Percentiles rank a stretch among this genome's conserved stretches.
Conservation (phyloP, 441 rosid species). For the Metrosideros polymorpha region DNA sequence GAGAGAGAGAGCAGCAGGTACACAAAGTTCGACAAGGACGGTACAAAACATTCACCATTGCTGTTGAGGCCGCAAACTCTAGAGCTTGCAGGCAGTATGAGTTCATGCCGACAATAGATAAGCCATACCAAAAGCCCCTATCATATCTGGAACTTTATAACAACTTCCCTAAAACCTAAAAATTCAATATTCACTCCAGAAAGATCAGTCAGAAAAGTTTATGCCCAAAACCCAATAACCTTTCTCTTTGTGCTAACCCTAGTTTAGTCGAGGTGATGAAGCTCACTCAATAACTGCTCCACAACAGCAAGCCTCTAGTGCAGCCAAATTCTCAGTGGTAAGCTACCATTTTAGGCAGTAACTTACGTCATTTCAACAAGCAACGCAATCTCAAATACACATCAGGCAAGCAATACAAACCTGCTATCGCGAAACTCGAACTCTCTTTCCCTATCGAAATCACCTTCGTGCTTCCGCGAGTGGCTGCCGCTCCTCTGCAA, state of each 20-base stretch:
- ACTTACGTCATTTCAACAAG: background rate
- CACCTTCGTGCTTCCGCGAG: slow-evolving; percentile 37
- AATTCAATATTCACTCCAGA: background rate
- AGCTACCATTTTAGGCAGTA: background rate
- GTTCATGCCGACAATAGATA: background rate
- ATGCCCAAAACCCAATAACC: background rate
- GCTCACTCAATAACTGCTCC: background rate
- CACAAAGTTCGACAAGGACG: background rate
- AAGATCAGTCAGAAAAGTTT: background rate
- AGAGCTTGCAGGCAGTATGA: background rate
- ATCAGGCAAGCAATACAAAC: slow-evolving; percentile 7
- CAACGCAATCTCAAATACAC: background rate
- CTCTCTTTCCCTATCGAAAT: slow-evolving; percentile 10
- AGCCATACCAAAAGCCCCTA: background rate
- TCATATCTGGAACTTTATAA: background rate
- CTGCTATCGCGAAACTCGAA: slow-evolving; percentile 55
- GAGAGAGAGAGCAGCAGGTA: background rate
- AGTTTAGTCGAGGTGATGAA: background rate
- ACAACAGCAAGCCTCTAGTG: background rate
- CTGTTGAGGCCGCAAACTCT: background rate
- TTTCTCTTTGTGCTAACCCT: background rate
- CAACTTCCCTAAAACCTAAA: background rate
- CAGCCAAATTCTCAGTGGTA: background rate
- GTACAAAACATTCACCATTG: background rate
- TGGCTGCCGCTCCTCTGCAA: slow-evolving; percentile 39